Evolutionary conservation across 495 filamentous ascomycete species (phyloP), one percentile per base, ranked within the genome.

Genomic region (Trichoderma virens): DNA sequence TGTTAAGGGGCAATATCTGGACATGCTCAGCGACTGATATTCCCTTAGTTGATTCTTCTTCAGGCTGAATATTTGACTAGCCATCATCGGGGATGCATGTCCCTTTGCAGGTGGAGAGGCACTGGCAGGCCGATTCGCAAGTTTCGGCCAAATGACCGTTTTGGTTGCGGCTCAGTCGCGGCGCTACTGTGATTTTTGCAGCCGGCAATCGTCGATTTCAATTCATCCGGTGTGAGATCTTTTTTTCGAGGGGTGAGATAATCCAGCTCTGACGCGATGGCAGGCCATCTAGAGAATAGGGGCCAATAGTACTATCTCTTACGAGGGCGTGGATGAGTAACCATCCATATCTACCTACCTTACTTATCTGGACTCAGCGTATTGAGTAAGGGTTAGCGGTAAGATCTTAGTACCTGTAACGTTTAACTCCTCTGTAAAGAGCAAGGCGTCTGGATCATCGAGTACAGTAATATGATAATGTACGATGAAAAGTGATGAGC

Each of bases 191-290:
- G 28, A 16, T 13, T 56, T 13, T 56, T 13, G 23, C 51, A 27
- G 51, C 51, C 51, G 51, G 51, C 23, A 56, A 56, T 56, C 51
- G 51, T 56, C 51, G 27, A 56, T 56, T 30, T 30, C 51, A 56
- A 56, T 56, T 56, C 51, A 56, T 56, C 51, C 51, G 51, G 25
- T 23, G 51, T 30, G 51, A 56, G 51, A 56, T 56, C 51, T 30
- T 56, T 16, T 51, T 25, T 30, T 13, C 14, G n/a, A 18, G 20
- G 43, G 43, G 27, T 56, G 51, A 56, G 51, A 56, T 56, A 8
- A 56, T 56, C 51, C 51, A 28, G 51, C 14, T 56, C 27, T 56
- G 51, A 30, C 51, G 51, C 51, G 51, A 56, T 35, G 11, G 5
- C 11, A 35, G n/a, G n/a, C n/a, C n/a, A n/a, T n/a, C n/a, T n/a